Percentiles rank a stretch among this genome's conserved stretches.
Evolutionary conservation across 2,329 filamentous ascomycete species (phyloP).

Genomic region (Epicoccum nigrum): DNA sequence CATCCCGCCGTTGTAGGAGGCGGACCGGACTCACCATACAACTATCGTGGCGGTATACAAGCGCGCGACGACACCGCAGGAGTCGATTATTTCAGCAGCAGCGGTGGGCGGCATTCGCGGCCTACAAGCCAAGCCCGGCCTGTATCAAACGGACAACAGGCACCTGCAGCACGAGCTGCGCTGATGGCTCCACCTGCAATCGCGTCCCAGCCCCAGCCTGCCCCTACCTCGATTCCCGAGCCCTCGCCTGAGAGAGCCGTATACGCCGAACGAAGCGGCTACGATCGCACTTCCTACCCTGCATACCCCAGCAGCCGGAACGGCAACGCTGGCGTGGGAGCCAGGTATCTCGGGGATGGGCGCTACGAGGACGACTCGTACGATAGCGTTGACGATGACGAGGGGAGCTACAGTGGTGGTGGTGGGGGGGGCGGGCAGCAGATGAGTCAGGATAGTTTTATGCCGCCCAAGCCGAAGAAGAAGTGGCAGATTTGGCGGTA

Average conservation of each 20-base stretch:
- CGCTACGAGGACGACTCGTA: slow-evolving; percentile 42
- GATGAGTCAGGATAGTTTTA: slow-evolving; percentile 42
- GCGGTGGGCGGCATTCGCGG: slow-evolving; percentile 28
- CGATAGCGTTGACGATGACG: slow-evolving; percentile 31
- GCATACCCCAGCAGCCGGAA: slow-evolving; percentile 23
- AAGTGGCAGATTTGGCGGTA: slow-evolving; percentile 48
- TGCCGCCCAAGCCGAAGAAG: slow-evolving; percentile 47
- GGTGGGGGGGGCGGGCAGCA: slow-evolving; percentile 38
- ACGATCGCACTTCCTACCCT: slow-evolving; percentile 32
- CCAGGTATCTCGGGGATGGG: slow-evolving; percentile 38
- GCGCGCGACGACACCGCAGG: slow-evolving; percentile 35
- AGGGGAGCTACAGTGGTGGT: slow-evolving; percentile 33
- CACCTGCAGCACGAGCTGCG: slow-evolving; percentile 1
- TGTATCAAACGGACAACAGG: slow-evolving; percentile 2
- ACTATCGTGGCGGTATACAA: slow-evolving; percentile 35
- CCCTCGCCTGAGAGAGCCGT: slow-evolving; percentile 7
- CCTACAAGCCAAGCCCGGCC: slow-evolving; percentile 4
- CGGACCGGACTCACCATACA: slow-evolving; percentile 42
- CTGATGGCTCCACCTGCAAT: not conserved
- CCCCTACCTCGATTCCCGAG: not conserved
- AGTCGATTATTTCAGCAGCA: slow-evolving; percentile 38
- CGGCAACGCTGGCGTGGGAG: slow-evolving; percentile 34
- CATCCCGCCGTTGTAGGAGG: slow-evolving; percentile 47
- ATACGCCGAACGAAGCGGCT: slow-evolving; percentile 23
- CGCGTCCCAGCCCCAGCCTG: too few relatives aligned